Conservation (phyloP, 768 basidiomycete genomes). For the Mycena vitilis region DNA sequence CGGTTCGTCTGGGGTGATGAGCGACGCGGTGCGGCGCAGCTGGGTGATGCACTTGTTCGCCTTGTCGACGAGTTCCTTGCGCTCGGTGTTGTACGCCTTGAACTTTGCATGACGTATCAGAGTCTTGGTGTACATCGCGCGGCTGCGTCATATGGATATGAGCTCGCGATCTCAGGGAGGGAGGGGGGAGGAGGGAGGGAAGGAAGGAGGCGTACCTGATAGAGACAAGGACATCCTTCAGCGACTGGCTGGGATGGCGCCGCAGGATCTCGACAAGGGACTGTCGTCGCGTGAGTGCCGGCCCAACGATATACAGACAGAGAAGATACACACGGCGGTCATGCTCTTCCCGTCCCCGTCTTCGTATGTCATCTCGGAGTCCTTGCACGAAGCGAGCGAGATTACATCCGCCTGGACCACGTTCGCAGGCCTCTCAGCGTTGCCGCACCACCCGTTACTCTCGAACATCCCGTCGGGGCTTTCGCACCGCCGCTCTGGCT, state of each 20-base stretch:
- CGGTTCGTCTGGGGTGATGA: background rate
- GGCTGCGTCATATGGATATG: background rate
- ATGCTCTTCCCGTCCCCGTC: conserved; percentile 13
- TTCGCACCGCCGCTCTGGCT: background rate
- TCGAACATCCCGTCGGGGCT: conserved; percentile 3
- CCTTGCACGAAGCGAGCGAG: conserved; percentile 13
- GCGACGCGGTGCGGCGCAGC: background rate
- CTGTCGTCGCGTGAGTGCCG: background rate
- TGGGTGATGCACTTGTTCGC: background rate
- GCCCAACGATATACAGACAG: background rate
- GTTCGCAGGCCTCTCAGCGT: background rate
- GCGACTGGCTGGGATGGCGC: conserved; percentile 4
- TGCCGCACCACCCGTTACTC: conserved; percentile 8
- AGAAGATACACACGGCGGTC: conserved; percentile 7
- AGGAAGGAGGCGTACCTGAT: background rate
- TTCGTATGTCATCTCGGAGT: background rate
- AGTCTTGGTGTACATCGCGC: conserved; percentile 13
- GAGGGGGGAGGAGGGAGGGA: too few species aligned
- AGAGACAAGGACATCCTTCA: background rate
- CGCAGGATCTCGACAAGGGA: conserved; percentile 10
- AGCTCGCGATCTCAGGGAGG: background rate
- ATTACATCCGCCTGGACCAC: conserved; percentile 13
- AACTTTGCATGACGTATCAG: background rate
- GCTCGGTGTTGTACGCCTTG: background rate
- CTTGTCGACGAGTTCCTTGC: background rate